Base-by-base conservation (phyloP, 2,329 filamentous ascomycete genomes). In the Aspergillus amoenus region DNA sequence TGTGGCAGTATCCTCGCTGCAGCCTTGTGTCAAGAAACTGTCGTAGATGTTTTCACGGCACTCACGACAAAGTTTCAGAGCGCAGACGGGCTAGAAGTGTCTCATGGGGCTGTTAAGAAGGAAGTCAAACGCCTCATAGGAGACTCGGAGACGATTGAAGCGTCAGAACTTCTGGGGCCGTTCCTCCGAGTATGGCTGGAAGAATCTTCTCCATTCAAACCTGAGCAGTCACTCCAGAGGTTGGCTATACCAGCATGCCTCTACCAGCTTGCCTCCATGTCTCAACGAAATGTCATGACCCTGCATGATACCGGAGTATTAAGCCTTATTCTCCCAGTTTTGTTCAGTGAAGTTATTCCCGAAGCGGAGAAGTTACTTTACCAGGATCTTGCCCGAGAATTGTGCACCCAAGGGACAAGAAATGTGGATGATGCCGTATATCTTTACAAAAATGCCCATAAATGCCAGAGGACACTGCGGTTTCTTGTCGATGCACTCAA, bases 1-100 rank as follows among this genome's bases (percentile, higher is more conserved):
- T 95, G 95, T 74, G 91, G 91, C 27, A 88, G 88, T 65, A 82
- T 97, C 8, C 81, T 96, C 49, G 85, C 90, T 5, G 93, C 95
- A 75, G 87, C 89, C 1, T 76, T 96, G 50, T 89, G 91, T 55
- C 89, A 96, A 70, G 86, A 91, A 68, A 84, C 86, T 44, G 80
- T 93, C 58, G 85, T 88, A 52, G 79, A 84, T 55, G 79, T 94
- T 48, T 94, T 90, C 70, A 73, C 69, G 63, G 75, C 59, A 60
- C 69, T 71, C 65, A 71, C 55, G 63, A 66, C 68, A 46, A 74
- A 65, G 54, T 64, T 69, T 49, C 59, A 61, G 9, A 56, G 60
- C 3, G 45, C 52, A 42, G 49, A 58, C 11, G 57, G 58, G 5
- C 27, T 21, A 18, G 50, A 53, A n/a, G 21, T 56, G 22, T 66